A percentile compares a stretch with the other conserved stretches of the same genome.
phyloP scores from a whole-genome alignment of 2,329 filamentous ascomycete genomes.

The Colletotrichum sp. region DNA sequence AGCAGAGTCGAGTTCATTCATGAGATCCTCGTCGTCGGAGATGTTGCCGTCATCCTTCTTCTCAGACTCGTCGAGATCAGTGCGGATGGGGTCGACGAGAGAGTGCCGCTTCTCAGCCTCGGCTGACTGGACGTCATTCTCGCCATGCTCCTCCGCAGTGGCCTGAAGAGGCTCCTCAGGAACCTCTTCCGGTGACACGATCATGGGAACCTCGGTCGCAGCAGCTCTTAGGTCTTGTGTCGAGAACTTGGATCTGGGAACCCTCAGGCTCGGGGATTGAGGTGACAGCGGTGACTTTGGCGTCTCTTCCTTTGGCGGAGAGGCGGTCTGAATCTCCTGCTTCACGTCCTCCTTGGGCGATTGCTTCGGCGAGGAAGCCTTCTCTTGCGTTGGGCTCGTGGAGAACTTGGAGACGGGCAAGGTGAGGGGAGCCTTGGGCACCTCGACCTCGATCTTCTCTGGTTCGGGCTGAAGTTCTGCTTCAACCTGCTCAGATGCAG shows the following conservation, averaged over 20 bases:
- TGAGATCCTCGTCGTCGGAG: slow-evolving; percentile 78
- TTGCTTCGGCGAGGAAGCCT: background rate
- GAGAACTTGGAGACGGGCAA: slow-evolving; percentile 22
- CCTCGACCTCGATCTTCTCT: background rate
- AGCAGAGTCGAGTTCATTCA: slow-evolving; percentile 85
- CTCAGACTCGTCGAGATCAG: slow-evolving; percentile 43
- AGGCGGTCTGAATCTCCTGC: background rate
- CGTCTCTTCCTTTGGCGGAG: slow-evolving; percentile 20
- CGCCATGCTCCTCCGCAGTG: slow-evolving; percentile 21
- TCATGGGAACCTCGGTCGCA: slow-evolving; percentile 23
- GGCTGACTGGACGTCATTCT: slow-evolving; percentile 30
- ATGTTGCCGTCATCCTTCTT: slow-evolving; percentile 51
- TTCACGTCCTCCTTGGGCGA: background rate
- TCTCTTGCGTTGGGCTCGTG: slow-evolving; percentile 8
- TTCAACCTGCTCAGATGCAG: background rate
- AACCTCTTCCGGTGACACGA: background rate
- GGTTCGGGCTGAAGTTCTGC: background rate
- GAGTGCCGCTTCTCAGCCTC: slow-evolving; percentile 39
- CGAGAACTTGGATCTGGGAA: slow-evolving; percentile 50
- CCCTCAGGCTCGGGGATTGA: slow-evolving; percentile 24
- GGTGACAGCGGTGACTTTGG: slow-evolving; percentile 17
- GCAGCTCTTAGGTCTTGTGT: slow-evolving; percentile 38
- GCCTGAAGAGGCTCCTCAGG: slow-evolving; percentile 3
- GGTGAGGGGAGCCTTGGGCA: background rate
- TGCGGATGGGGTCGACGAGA: slow-evolving; percentile 60